Base-by-base conservation (phyloP, 306 rosid genomes). In the Quercus cerris region DNA sequence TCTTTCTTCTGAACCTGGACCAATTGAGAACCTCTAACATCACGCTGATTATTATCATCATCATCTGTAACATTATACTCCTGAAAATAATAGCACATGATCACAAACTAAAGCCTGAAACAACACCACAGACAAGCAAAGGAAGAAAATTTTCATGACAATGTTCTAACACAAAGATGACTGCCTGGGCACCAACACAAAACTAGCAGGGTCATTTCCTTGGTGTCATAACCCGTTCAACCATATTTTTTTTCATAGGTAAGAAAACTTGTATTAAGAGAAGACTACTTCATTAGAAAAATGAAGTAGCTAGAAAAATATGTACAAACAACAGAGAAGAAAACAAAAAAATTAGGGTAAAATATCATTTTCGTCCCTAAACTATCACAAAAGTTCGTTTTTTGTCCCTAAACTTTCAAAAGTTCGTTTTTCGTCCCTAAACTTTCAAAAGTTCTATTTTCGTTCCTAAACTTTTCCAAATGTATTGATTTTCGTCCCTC, bases 1-100 rank as follows among this genome's bases (percentile, higher is more conserved):
- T 85, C 96, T 80, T 88, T 91, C 87, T 81, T 89, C 81, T 82
- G 88, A 89, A 88, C 89, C 78, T 76, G 88, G 74, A 75, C 85
- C 70, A 95, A 25, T 81, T 83, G 91, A 79, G 83, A 75, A 72
- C 66, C 82, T 78, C 84, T 85, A 61, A 77, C 56, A 78, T 73
- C 89, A 66, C 72, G 83, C 71, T 59, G 22, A 52, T 81, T 83
- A 44, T 38, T 86, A 49, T 85, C 81, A 84, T 78, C 77, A 69
- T 84, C 85, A 73, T 93, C 91, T 77, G 77, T 81, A 62, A 82
- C 82, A 82, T 83, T 80, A 25, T 49, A 49, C 84, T 91, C 93
- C 98, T 91, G 86, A 54, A 57, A 55, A 41, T 49, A 11, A 49
- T 49, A 74, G 78, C 28, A 71, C 54, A 62, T 56, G 62, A 83